A percentile compares a stretch with the other conserved stretches of the same genome.
Evolutionary conservation across 2,329 filamentous ascomycete species (phyloP).

Genomic region (Penicillium sp.): DNA sequence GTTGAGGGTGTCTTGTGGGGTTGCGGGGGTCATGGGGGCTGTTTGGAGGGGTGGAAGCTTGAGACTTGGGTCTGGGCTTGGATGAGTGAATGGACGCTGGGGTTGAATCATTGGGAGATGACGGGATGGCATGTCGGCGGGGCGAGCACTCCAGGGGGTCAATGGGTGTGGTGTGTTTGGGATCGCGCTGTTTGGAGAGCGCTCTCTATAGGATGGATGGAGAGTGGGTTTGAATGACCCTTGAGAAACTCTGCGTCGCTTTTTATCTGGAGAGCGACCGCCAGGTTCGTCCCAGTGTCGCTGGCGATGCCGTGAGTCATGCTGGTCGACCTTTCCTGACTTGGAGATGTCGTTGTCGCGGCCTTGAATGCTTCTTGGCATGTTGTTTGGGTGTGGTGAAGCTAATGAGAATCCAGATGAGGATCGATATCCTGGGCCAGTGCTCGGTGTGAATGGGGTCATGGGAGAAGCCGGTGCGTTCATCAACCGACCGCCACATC

Average conservation of each 20-base stretch:
- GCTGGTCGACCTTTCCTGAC: slow-evolving; percentile 27
- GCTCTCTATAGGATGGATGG: slow-evolving; percentile 32
- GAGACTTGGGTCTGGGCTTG: slow-evolving; percentile 51
- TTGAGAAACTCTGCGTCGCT: slow-evolving; percentile 61
- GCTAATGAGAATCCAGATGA: slow-evolving; percentile 33
- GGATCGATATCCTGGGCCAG: slow-evolving; percentile 11
- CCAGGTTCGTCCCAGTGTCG: slow-evolving; percentile 33
- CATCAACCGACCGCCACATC: slow-evolving; percentile 52
- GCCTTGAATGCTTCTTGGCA: slow-evolving; percentile 24
- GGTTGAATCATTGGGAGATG: slow-evolving; percentile 58
- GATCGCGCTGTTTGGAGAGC: slow-evolving; percentile 18
- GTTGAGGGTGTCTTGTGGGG: slow-evolving; percentile 28
- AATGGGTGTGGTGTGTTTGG: slow-evolving; percentile 46
- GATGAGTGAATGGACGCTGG: slow-evolving; percentile 47
- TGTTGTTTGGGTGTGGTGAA: slow-evolving; percentile 31
- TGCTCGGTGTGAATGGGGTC: slow-evolving; percentile 41
- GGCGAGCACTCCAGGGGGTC: slow-evolving; percentile 46
- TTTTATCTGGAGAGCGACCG: slow-evolving; percentile 57
- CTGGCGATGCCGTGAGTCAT: slow-evolving; percentile 25
- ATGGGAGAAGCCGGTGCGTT: slow-evolving; percentile 47
- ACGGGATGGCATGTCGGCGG: slow-evolving; percentile 36
- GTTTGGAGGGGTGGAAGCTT: slow-evolving; percentile 58
- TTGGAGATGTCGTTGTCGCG: slow-evolving; percentile 28
- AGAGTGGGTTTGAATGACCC: slow-evolving; percentile 41
- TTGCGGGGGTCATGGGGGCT: slow-evolving; percentile 25